phyloP scores from a whole-genome alignment of 2,329 filamentous ascomycete species.

The Xylaria digitata region DNA sequence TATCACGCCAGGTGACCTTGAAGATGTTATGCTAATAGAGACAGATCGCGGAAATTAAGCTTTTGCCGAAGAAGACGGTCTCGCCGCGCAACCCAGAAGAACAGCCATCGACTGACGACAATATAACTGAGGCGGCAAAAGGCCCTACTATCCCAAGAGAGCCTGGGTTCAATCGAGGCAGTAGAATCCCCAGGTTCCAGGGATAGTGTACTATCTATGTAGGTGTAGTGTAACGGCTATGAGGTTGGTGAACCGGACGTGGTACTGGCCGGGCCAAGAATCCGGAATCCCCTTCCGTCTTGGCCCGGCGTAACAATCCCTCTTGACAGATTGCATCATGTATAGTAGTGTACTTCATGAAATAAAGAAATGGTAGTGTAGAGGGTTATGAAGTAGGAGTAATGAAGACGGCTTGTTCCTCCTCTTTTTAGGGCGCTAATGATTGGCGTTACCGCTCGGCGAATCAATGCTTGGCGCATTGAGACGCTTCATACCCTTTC shows the following conservation, averaged over 20 bases:
- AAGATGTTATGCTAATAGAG: not conserved
- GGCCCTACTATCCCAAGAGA: not conserved
- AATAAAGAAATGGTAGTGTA: too few species aligned
- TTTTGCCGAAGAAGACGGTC: slow-evolving; percentile 11
- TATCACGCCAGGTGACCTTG: not conserved
- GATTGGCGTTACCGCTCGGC: not conserved
- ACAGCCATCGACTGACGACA: not conserved
- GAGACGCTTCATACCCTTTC: too few species aligned
- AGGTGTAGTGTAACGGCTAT: not conserved
- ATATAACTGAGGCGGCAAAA: not conserved
- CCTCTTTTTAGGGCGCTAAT: not conserved
- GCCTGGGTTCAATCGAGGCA: not conserved
- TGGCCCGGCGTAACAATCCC: too few species aligned
- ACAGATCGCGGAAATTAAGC: slow-evolving; percentile 25
- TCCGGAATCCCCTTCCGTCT: not conserved
- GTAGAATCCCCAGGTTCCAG: slow-evolving; percentile 5
- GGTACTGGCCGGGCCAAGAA: slow-evolving; percentile 1
- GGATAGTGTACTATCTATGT: not conserved
- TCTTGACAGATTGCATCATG: too few species aligned
- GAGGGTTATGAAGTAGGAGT: too few species aligned
- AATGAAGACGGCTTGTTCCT: not conserved
- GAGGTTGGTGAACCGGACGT: not conserved
- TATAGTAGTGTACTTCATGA: too few species aligned
- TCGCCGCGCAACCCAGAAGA: not conserved
- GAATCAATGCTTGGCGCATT: not conserved